Conservation (phyloP, 73 alveolate species). For the Blepharisma japonicum region DNA sequence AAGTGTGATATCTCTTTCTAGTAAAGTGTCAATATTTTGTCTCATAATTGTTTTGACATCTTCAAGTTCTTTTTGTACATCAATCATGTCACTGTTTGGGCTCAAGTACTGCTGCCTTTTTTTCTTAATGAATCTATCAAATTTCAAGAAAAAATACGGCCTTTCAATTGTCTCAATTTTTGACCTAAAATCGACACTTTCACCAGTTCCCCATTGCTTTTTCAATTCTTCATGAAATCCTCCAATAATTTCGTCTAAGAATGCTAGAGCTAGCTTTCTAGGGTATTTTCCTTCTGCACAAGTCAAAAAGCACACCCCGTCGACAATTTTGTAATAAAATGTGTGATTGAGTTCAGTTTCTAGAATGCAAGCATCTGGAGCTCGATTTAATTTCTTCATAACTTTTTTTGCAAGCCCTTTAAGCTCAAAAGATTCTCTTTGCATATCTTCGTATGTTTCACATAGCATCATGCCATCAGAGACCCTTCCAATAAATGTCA, state of each 20-base stretch:
- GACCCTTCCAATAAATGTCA: slow-evolving; percentile 55
- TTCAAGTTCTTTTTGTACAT: slow-evolving; percentile 68
- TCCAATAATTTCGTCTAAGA: slow-evolving; percentile 63
- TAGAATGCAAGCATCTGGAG: slow-evolving; percentile 30
- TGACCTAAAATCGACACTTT: slow-evolving; percentile 71
- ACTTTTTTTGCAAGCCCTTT: slow-evolving; percentile 31
- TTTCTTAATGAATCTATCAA: slow-evolving; percentile 72
- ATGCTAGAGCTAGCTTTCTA: slow-evolving; percentile 75
- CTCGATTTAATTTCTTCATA: slow-evolving; percentile 25
- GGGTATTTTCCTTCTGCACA: slow-evolving; percentile 77
- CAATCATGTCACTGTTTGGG: slow-evolving; percentile 57
- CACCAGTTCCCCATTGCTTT: slow-evolving; percentile 79
- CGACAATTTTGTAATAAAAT: slow-evolving; percentile 51
- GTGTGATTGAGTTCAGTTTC: slow-evolving; percentile 21
- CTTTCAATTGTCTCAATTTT: slow-evolving; percentile 85
- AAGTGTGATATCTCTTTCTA: slow-evolving; percentile 73
- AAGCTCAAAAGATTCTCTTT: not conserved
- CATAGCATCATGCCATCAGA: slow-evolving; percentile 66
- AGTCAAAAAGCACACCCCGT: slow-evolving; percentile 68
- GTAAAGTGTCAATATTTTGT: slow-evolving; percentile 76
- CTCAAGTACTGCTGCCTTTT: slow-evolving; percentile 66
- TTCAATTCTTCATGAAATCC: slow-evolving; percentile 77
- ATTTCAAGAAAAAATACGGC: slow-evolving; percentile 76
- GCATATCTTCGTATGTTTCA: slow-evolving; percentile 48
- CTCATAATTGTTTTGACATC: slow-evolving; percentile 82